A percentile compares a stretch with the other conserved stretches of the same genome.
phyloP scores from a whole-genome alignment of 441 rosid species.

The Populus hybrid region DNA sequence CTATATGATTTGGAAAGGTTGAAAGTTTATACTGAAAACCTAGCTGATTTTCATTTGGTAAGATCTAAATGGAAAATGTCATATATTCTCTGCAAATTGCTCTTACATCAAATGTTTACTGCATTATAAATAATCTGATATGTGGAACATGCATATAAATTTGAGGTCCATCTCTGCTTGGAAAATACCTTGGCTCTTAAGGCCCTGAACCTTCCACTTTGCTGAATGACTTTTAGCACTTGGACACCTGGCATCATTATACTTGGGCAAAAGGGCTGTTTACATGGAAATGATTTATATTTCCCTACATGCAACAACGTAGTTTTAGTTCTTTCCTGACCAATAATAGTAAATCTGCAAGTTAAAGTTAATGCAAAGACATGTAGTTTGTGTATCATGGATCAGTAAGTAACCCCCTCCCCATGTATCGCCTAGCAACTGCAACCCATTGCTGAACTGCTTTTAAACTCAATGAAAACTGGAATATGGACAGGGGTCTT shows the following conservation, averaged over 20 bases:
- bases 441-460: neutral
- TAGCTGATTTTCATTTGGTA: constrained; percentile 69
- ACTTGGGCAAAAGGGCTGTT: neutral
- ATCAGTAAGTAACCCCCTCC: neutral
- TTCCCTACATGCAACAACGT: neutral
- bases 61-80: constrained; percentile 21
- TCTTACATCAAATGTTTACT: neutral
- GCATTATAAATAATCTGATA: neutral
- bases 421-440: neutral
- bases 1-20: constrained; percentile 73
- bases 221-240: neutral
- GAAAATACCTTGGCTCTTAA: neutral
- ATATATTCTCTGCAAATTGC: neutral
- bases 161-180: neutral
- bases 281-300: neutral
- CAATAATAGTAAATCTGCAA: neutral
- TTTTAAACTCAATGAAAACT: neutral
- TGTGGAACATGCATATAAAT: neutral
- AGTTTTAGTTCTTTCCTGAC: neutral
- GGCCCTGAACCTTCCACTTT: neutral
- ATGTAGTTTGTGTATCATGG: neutral
- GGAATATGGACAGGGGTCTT: neutral
- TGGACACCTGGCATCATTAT: neutral
- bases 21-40: constrained; percentile 74
- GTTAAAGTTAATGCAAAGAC: neutral